Percentiles rank a stretch among this genome's conserved stretches.
Conservation (phyloP, 2,329 filamentous ascomycete genomes). For the Phialemoniopsis sp. region DNA sequence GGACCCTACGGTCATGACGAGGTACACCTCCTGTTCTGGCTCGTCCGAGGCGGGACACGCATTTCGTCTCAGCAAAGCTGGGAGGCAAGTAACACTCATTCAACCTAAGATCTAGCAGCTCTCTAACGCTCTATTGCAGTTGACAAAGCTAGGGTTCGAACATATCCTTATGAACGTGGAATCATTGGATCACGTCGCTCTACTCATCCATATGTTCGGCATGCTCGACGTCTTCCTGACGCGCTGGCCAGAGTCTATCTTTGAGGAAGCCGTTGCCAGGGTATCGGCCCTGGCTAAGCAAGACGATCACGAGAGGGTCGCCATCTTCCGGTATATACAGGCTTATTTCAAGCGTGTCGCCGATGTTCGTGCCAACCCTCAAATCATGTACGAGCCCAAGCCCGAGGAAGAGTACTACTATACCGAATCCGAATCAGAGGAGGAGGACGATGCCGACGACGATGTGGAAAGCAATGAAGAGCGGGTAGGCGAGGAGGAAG, state of each 20-base stretch:
- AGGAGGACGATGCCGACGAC: too few relatives aligned
- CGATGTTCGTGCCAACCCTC: too few relatives aligned
- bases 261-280: not conserved
- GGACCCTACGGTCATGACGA: slow-evolving; percentile 15
- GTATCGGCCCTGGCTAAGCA: too few relatives aligned
- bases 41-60: slow-evolving; percentile 15
- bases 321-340: too few relatives aligned
- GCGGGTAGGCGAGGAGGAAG: too few relatives aligned
- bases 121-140: not conserved
- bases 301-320: too few relatives aligned
- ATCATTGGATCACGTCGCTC: slow-evolving; percentile 2
- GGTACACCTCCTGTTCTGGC: slow-evolving; percentile 20
- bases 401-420: too few relatives aligned
- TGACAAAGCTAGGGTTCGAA: not conserved
- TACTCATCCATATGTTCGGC: slow-evolving; percentile 6
- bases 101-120: not conserved
- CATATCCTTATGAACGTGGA: slow-evolving; percentile 4
- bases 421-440: too few relatives aligned
- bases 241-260: slow-evolving; percentile 4
- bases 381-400: too few relatives aligned
- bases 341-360: too few relatives aligned
- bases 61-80: slow-evolving; percentile 14
- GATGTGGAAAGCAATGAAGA: too few relatives aligned
- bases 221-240: slow-evolving; percentile 6
- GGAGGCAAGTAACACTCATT: slow-evolving; percentile 15